Base-by-base conservation (phyloP, 768 basidiomycete species). In the Serpula lacrymans region DNA sequence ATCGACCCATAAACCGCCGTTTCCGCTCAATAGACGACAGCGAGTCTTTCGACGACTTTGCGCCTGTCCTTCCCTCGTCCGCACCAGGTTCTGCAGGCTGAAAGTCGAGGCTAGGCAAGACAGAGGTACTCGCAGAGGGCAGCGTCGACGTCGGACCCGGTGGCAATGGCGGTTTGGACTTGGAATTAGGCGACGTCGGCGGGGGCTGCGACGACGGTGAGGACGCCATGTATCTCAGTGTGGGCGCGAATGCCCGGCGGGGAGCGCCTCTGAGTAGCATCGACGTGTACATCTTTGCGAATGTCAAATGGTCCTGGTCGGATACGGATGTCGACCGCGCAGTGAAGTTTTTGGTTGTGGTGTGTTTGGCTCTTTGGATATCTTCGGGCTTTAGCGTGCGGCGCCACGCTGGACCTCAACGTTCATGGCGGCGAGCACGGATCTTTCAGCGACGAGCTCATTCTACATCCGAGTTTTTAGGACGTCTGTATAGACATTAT, bases 1-100 rank as follows among this genome's bases (percentile, higher is more conserved):
- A 51, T 25, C 84, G 66, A 5, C 77, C 72, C 51, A 82, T 60
- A 45, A 72, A 63, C 47, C 75, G 67, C 45, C 89, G 72, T 53
- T 74, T 74, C 50, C 76, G 72, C 63, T 96, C 95, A 46, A 83
- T 84, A 37, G 82, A 81, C 13, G 86, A 86, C 39, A 91, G 72
- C 11, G 82, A 78, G 37, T 84, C 82, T 51, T 83, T 87, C 12
- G 86, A 83, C 3, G 87, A 89, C 57, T 68, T 72, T 37, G 88
- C 88, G 11, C 88, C 88, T 0, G 88, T 90, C 37, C 80, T 69
- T 44, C 76, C 70, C 40, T 63, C 59, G 31, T 63, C 59, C 34
- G 68, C 60, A 12, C 66, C 65, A 34, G 55, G 52, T 48, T 75
- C 74, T 12, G 70, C 65, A 0, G 82, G 81, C 13, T 79, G 72